These are phyloP conservation scores for Trichodelitschia bisporula DNA, from an alignment of 495 filamentous ascomycete species.

Conservation along the genomic window DNA sequence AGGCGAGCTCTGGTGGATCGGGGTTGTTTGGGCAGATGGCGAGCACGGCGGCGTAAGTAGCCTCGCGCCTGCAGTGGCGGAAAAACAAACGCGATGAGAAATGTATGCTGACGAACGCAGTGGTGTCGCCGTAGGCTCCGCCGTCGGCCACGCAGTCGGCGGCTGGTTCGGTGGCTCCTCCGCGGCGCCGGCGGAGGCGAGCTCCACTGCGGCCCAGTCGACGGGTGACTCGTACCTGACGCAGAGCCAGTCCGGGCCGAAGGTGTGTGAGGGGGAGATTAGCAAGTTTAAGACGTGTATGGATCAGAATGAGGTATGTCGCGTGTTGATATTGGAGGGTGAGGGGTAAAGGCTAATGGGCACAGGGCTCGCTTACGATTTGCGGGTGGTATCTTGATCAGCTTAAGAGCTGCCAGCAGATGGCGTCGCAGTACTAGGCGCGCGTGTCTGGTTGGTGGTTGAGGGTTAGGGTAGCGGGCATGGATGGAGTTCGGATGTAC, in stretches of 20 bases:
- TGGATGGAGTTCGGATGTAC: no score
- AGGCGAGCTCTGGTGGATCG: no score
- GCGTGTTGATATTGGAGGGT: not conserved
- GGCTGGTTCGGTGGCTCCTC: slow-evolving; percentile 56
- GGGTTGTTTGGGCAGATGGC: slow-evolving; percentile 23
- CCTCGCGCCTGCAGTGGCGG: no score
- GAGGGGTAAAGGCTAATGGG: not conserved
- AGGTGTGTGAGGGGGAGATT: slow-evolving; percentile 50
- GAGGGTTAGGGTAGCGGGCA: no score
- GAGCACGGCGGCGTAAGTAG: slow-evolving; percentile 22
- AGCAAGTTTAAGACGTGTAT: slow-evolving; percentile 81
- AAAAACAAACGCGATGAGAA: no score
- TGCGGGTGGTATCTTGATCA: slow-evolving; percentile 97
- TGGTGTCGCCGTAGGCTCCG: slow-evolving; percentile 85
- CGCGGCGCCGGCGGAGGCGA: slow-evolving; percentile 29
- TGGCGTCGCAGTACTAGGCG: no score
- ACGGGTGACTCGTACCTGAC: slow-evolving; percentile 16
- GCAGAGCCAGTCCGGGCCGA: slow-evolving; percentile 22
- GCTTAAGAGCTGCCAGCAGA: no score
- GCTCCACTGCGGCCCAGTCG: slow-evolving; percentile 20
- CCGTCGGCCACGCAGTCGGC: slow-evolving; percentile 84
- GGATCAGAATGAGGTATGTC: slow-evolving; percentile 39
- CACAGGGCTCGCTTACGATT: slow-evolving; percentile 69
- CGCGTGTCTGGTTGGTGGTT: no score
- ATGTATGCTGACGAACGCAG: slow-evolving; percentile 28